A percentile compares a stretch with the other conserved stretches of the same genome.
Evolutionary conservation across 2,329 filamentous ascomycete genomes (phyloP).

Genomic region (Talaromyces atroroseus): DNA sequence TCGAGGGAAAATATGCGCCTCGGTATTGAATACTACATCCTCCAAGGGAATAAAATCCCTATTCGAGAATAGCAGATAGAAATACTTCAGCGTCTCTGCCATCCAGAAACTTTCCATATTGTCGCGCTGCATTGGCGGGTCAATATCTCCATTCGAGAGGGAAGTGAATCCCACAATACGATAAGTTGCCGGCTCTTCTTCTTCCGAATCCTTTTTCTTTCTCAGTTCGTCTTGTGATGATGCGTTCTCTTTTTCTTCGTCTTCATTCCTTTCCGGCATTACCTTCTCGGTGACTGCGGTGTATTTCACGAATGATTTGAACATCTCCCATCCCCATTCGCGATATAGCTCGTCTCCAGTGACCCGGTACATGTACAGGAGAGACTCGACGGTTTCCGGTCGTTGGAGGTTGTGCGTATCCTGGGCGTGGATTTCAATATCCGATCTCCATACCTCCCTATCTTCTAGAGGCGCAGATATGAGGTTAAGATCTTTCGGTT

Average conservation of each 20-base stretch:
- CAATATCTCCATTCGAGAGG: slow-evolving; percentile 64
- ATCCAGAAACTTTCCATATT: slow-evolving; percentile 99
- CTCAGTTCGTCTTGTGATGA: neutral
- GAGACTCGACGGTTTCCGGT: slow-evolving; percentile 90
- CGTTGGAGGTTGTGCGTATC: slow-evolving; percentile 91
- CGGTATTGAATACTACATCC: slow-evolving; percentile 88
- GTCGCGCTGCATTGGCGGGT: slow-evolving; percentile 67
- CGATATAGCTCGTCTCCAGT: slow-evolving; percentile 84
- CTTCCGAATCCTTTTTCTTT: neutral
- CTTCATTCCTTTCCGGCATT: slow-evolving; percentile 15
- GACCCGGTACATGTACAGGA: slow-evolving; percentile 99
- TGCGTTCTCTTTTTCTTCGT: neutral
- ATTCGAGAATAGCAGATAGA: slow-evolving; percentile 89
- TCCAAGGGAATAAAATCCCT: slow-evolving; percentile 77
- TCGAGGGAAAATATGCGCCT: slow-evolving; percentile 82
- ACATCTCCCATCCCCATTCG: slow-evolving; percentile 99
- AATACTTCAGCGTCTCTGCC: slow-evolving; percentile 95
- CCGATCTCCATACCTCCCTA: slow-evolving; percentile 58
- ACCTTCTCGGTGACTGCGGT: slow-evolving; percentile 69
- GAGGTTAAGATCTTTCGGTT: slow-evolving; percentile 25
- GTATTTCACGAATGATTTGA: slow-evolving; percentile 81
- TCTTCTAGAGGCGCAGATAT: slow-evolving; percentile 32
- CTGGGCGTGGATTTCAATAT: slow-evolving; percentile 72
- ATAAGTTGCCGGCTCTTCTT: slow-evolving; percentile 8
- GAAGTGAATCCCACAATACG: slow-evolving; percentile 66